Conservation (phyloP, 441 rosid species). For the Arabidopsis lyrata region DNA sequence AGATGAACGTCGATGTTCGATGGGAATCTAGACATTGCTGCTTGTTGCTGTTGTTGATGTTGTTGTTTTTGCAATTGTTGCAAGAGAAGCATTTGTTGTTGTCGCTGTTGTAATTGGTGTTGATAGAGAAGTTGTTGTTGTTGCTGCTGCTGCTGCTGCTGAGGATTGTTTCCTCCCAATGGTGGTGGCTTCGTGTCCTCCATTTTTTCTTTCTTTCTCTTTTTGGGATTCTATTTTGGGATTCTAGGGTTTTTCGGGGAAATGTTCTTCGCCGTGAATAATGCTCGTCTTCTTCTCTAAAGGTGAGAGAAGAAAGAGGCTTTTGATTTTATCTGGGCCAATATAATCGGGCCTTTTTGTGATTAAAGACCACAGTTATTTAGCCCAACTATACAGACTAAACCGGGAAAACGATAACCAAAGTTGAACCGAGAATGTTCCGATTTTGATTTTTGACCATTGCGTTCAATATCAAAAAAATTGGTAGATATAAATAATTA, state of each 20-base stretch:
- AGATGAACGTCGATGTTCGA: slow-evolving; percentile 95
- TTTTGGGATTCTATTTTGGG: slow-evolving; percentile 27
- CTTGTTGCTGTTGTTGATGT: slow-evolving; percentile 62
- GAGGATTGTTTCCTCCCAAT: slow-evolving; percentile 53
- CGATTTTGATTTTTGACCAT: background rate
- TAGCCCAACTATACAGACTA: background rate
- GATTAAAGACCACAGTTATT: background rate
- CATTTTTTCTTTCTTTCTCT: slow-evolving; percentile 43
- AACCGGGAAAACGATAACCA: slow-evolving; percentile 16
- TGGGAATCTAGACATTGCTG: slow-evolving; percentile 90
- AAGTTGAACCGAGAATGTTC: slow-evolving; percentile 7
- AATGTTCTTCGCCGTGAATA: slow-evolving; percentile 15
- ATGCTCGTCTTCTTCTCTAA: background rate
- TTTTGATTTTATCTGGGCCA: background rate
- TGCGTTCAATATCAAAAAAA: no score
- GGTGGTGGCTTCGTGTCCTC: slow-evolving; percentile 64
- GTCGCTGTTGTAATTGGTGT: slow-evolving; percentile 53
- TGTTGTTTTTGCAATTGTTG: slow-evolving; percentile 47
- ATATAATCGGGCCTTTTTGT: background rate
- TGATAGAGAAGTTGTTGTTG: slow-evolving; percentile 43
- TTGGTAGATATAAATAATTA: no score
- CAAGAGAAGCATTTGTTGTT: slow-evolving; percentile 58
- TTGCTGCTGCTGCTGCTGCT: slow-evolving; percentile 45
- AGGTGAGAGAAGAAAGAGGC: background rate
- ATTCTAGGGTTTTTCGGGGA: slow-evolving; percentile 29